phyloP scores from a whole-genome alignment of 768 basidiomycete species.

The Lentinus brumalis region DNA sequence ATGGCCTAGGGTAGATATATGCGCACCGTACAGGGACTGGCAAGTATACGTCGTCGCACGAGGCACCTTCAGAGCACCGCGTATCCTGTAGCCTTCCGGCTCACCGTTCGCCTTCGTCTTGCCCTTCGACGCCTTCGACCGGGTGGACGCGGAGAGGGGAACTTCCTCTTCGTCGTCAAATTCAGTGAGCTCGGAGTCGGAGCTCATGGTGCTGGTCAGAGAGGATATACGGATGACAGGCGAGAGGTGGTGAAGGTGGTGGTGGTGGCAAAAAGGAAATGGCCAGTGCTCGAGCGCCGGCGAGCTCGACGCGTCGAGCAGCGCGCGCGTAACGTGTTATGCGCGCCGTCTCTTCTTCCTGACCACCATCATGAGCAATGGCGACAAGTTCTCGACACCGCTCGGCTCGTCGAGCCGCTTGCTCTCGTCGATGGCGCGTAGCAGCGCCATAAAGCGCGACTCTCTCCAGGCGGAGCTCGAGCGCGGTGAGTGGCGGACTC shows the following conservation, averaged over 20 bases:
- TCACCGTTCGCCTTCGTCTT: background rate
- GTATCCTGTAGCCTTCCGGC: slow-evolving; percentile 20
- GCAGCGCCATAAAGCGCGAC: slow-evolving; percentile 56
- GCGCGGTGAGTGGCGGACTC: slow-evolving; percentile 43
- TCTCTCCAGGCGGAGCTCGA: slow-evolving; percentile 70
- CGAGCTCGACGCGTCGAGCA: background rate
- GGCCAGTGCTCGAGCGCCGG: background rate
- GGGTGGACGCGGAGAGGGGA: slow-evolving; percentile 8
- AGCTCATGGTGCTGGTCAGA: slow-evolving; percentile 8
- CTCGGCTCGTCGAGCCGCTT: slow-evolving; percentile 19
- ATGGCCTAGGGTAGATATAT: no score
- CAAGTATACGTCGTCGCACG: slow-evolving; percentile 34
- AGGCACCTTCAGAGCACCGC: slow-evolving; percentile 28
- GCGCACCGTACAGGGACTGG: slow-evolving; percentile 36
- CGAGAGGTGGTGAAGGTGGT: background rate
- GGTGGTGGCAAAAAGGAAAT: slow-evolving; percentile 2
- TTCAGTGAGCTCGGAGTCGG: slow-evolving; percentile 33
- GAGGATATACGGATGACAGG: background rate
- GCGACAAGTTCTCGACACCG: slow-evolving; percentile 29
- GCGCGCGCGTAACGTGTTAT: background rate
- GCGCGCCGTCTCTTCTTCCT: slow-evolving; percentile 1
- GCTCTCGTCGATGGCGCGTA: slow-evolving; percentile 18
- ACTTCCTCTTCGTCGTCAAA: slow-evolving; percentile 26
- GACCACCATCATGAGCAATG: slow-evolving; percentile 20
- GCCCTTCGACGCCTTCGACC: background rate